Conservation (phyloP, 805 yeast species). For the Kodamaea kaohsiungensis region DNA sequence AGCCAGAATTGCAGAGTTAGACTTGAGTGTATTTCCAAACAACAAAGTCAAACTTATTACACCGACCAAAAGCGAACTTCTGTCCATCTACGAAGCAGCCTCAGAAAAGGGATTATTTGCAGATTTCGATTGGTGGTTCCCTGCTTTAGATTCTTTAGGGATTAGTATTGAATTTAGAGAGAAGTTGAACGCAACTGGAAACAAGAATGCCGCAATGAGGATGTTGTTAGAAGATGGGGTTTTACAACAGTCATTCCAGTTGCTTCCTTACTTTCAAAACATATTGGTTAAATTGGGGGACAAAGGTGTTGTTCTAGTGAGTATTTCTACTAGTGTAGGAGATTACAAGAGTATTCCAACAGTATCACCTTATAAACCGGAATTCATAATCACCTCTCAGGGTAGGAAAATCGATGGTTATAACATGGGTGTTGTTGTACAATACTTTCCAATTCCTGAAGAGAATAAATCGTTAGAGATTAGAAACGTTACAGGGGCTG, state of each 20-base stretch:
- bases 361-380: constrained; percentile 28
- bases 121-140: constrained; percentile 72
- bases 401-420: constrained; percentile 15
- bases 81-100: constrained; percentile 53
- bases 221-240: constrained; percentile 43
- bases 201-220: constrained; percentile 20
- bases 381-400: constrained; percentile 20
- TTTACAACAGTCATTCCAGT: constrained; percentile 65
- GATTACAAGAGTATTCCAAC: constrained; percentile 38
- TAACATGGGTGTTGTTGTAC: constrained; percentile 56
- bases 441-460: constrained; percentile 54
- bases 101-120: constrained; percentile 37
- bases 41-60: constrained; percentile 51
- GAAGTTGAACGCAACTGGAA: constrained; percentile 37
- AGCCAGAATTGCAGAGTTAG: constrained; percentile 40
- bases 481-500: constrained; percentile 83
- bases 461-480: constrained; percentile 36
- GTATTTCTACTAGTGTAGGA: constrained; percentile 33
- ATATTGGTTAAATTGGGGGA: constrained; percentile 67
- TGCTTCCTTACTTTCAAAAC: constrained; percentile 74
- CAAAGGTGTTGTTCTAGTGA: constrained; percentile 53
- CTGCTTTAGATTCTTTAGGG: constrained; percentile 61
- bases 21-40: constrained; percentile 48
- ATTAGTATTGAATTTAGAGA: constrained; percentile 48
- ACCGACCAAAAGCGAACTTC: constrained; percentile 70